phyloP scores from a whole-genome alignment of 2,329 filamentous ascomycete genomes.

The Meredithiella fracta region DNA sequence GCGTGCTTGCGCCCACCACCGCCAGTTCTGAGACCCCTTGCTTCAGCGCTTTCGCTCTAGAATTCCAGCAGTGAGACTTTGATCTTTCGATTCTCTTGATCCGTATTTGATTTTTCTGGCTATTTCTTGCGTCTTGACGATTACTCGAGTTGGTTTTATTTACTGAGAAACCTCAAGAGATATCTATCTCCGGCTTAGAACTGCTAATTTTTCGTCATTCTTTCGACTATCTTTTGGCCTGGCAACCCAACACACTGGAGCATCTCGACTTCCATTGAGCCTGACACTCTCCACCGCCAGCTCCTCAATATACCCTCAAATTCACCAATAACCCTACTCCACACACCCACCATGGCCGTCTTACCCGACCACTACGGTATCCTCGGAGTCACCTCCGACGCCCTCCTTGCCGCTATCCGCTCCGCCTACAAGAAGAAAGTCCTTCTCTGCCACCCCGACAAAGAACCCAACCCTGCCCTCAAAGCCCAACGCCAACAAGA shows the following conservation, averaged over 20 bases:
- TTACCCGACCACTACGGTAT: constrained; percentile 62
- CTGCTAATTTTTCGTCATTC: not conserved
- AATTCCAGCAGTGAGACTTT: too few relatives aligned
- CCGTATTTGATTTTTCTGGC: too few relatives aligned
- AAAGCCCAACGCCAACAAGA: constrained; percentile 69
- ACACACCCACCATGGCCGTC: constrained; percentile 29
- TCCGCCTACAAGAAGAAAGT: constrained; percentile 71
- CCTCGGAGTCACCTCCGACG: constrained; percentile 57
- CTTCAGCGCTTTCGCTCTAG: too few relatives aligned
- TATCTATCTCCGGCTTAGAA: too few relatives aligned
- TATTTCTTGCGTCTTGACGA: not conserved
- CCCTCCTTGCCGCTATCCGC: constrained; percentile 55
- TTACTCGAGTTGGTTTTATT: not conserved
- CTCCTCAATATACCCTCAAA: too few relatives aligned
- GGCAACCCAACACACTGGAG: too few relatives aligned
- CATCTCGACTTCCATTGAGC: too few relatives aligned
- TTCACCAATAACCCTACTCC: not conserved
- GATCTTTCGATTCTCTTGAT: not conserved
- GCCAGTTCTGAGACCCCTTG: too few relatives aligned
- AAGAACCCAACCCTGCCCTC: constrained; percentile 60
- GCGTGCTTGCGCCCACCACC: too few relatives aligned
- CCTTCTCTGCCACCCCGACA: constrained; percentile 81
- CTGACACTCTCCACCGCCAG: too few relatives aligned
- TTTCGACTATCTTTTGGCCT: not conserved
- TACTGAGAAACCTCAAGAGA: not conserved